Base-by-base conservation (phyloP, 2,329 filamentous ascomycete genomes). In the Chaetomium olivaceum region DNA sequence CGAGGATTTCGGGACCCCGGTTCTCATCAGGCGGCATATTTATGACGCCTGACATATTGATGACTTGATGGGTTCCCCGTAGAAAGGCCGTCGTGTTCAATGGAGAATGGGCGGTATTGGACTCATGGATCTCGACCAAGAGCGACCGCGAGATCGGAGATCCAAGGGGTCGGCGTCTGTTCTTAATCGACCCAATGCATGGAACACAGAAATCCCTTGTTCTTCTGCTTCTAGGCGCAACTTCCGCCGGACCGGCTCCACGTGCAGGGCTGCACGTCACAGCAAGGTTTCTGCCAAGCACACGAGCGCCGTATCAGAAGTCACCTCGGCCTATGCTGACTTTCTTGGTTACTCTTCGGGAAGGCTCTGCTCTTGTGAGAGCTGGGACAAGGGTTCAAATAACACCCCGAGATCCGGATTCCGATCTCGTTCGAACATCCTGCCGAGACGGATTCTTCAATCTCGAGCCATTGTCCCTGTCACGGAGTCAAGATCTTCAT, bases 1-100 rank as follows among this genome's bases (percentile, higher is more conserved):
- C 71, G 55, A 76, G 72, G 23, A 76, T 76, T 63, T 76, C 69
- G 3, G 73, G 72, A 1, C 74, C 74, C 61, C 73, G 64, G 66
- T 76, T 73, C n/a, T 72, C 57, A 61, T 76, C 72, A 16, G 72
- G 69, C 9, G 68, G 70, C 11, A 68, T n/a, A 43, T 48, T 39
- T n/a, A 21, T 50, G 25, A 52, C n/a, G 52, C 60, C 65, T 16
- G 67, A 65, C 70, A 72, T 69, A 43, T 19, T 66, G 29, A 58
- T 16, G 46, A 4, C 6, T 21, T 23, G 61, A 2, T 39, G 58
- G 16, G 36, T 16, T 21, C 4, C 39, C 21, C 56, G 16, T 3
- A 46, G 33, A 46, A 1, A 58, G 11, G 16, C 23, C 19, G n/a
- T 23, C 16, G 6, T 27, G n/a, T 27, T 52, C 23, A 27, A 29